A percentile compares a stretch with the other conserved stretches of the same genome.
These are phyloP conservation scores for Persicaria tinctoria DNA, from an alignment of 148 eudicot genomes.

Conservation along the genomic window DNA sequence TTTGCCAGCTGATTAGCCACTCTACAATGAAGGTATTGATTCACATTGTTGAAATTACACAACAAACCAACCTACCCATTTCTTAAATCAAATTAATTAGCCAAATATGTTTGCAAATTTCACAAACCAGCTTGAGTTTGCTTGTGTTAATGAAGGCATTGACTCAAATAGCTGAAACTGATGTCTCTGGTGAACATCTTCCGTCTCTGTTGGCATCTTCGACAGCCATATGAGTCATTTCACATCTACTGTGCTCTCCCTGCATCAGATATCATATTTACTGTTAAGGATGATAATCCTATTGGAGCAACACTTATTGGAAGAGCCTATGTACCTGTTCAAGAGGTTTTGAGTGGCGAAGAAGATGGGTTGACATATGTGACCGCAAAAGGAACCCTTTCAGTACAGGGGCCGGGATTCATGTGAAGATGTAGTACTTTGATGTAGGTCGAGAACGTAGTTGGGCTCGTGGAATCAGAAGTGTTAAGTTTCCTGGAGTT, in stretches of 20 bases:
- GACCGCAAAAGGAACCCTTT: conserved; percentile 56
- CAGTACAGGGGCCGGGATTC: conserved; percentile 44
- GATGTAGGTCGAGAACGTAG: conserved; percentile 43
- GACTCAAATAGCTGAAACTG: no score
- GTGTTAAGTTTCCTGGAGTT: conserved; percentile 63
- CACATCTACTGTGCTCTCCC: conserved; percentile 67
- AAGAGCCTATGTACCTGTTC: conserved; percentile 63
- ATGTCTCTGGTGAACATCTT: no score
- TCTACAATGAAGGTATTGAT: conserved; percentile 48
- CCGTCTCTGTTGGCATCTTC: no score
- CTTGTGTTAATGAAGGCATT: no score
- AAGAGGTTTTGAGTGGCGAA: conserved; percentile 44
- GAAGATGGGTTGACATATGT: conserved; percentile 65
- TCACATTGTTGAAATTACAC: no score
- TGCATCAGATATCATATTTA: conserved; percentile 51
- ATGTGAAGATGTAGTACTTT: conserved; percentile 57
- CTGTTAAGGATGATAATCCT: conserved; percentile 69
- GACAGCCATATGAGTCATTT: conserved; percentile 40
- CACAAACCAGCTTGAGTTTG: background rate
- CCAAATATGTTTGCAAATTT: background rate
- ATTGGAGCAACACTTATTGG: conserved; percentile 76
- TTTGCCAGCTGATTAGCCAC: conserved; percentile 52
- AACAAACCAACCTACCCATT: background rate
- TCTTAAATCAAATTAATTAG: background rate
- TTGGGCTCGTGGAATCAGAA: conserved; percentile 51